Evolutionary conservation across 768 basidiomycete genomes (phyloP), one percentile per base, ranked within the genome.

Genomic region (Cytidiella melzeri): DNA sequence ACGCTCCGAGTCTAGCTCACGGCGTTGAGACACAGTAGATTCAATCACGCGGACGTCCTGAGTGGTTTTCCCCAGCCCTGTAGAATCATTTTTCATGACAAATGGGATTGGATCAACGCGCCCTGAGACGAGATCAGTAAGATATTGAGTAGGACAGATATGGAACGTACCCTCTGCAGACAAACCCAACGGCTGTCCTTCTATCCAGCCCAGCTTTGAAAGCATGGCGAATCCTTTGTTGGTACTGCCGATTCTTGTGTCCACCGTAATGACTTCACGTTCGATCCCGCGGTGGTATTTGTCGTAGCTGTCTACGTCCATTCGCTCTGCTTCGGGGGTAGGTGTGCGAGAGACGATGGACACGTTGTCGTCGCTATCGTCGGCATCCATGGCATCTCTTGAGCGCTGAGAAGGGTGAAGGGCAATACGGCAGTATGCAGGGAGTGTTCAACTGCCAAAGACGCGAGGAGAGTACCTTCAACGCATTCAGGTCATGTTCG

Each of bases 11-110:
- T 90, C 87, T 13, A 92, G 67, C 38, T 69, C 85, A 10, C 89
- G 81, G 25, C 90, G 79, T 57, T 87, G 85, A 6, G 88, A 84
- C 21, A 91, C 89, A 6, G 88, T 90, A 0, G 84, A 81, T 64
- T 91, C 87, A 41, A 90, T 86, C 81, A 91, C 84, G 36, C 80
- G 79, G 37, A 86, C 78, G 63, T 92, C 90, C 61, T 89, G 86
- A 47, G 65, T 84, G 3, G 73, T 73, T 62, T 90, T 92, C 13
- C 90, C 90, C 15, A 92, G 73, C 11, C 90, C 90, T 20, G 83
- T 87, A 38, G 78, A 70, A 59, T 92, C 90, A 30, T 73, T 74
- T 64, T 92, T 91, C 57, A 89, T 69, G 48, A 82, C 75, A 63
- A 92, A 92, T 7, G 90, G 89, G 38, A 92, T 73, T 1, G 90